Percentiles rank a stretch among this genome's conserved stretches.
Evolutionary conservation across 129 eudicot genomes (phyloP).

Genomic region (Saposhnikovia divaricata): DNA sequence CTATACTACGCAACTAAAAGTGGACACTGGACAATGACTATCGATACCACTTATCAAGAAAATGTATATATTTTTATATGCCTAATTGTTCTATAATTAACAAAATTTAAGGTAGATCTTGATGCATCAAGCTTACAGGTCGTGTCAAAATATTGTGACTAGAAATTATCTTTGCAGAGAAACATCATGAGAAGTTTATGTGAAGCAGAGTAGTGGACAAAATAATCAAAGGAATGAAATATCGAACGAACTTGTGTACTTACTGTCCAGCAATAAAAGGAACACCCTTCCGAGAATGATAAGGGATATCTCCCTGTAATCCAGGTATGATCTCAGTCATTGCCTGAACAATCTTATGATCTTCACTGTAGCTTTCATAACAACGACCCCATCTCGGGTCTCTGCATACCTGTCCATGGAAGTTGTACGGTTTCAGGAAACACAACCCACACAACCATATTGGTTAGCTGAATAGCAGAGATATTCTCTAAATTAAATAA

Average conservation of each 20-base stretch:
- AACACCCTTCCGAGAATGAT: conserved; percentile 46
- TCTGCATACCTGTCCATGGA: conserved; percentile 56
- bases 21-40: background rate
- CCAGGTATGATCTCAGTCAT: conserved; percentile 86
- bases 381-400: conserved; percentile 95
- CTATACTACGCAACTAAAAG: background rate
- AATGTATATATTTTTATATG: background rate
- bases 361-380: conserved; percentile 79
- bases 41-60: background rate
- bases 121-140: background rate
- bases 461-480: background rate
- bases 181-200: background rate
- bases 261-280: conserved; percentile 75
- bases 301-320: conserved; percentile 65
- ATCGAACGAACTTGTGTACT: conserved; percentile 7
- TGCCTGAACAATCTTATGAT: conserved; percentile 53
- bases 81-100: background rate
- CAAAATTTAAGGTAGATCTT: background rate
- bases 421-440: background rate
- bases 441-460: background rate
- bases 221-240: background rate
- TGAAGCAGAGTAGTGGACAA: background rate
- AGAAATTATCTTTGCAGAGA: background rate
- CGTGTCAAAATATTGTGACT: background rate
- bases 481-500: background rate